Base-by-base conservation (phyloP, 2,329 filamentous ascomycete genomes). In the Fusarium goolgardi region DNA sequence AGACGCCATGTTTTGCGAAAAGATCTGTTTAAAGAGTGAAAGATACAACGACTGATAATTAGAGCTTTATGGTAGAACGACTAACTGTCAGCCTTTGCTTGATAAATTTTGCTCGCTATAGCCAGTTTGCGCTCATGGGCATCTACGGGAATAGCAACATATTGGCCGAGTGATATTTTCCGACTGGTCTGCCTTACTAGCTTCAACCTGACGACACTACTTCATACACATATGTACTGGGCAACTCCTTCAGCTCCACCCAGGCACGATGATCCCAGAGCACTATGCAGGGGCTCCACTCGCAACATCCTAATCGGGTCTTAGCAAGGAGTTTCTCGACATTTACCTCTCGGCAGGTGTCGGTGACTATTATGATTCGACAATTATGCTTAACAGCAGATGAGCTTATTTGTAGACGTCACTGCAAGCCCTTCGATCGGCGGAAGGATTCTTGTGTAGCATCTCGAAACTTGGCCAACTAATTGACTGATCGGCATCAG, bases 171-270 rank as follows among this genome's bases (percentile, higher is more conserved):
- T 53, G 10, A 4, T 45, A 29, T 23, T 18, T 8, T 18, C 16
- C 18, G 15, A 27, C 5, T 11, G 2, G 18, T 50, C n/a, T 44
- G 27, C 32, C 43, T 45, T 29, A 20, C 5, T 13, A 25, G 18
- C 21, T 18, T 6, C 21, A 7, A n/a, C 18, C 23, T 64, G 47
- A 67, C 52, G 39, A 63, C 63, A 67, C 12, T 23, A 15, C 16
- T 10, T 16, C 34, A 20, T 23, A 16, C 16, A 29, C 23, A 15
- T 3, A 31, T 23, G 15, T 39, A 64, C 52, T 11, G 40, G 45
- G 54, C 27, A 63, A 58, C 37, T 58, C 60, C 6, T 40, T 53
- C 25, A 37, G 23, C 37, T 64, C 61, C 61, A 64, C 59, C 50
- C 18, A n/a, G 20, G 13, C 18, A 35, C 13, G 39, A 37, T 41